Evolutionary conservation across 371 early-diverging fungal genomes (phyloP), one percentile per base, ranked within the genome.

Genomic region (Conidiobolus incongruus): DNA sequence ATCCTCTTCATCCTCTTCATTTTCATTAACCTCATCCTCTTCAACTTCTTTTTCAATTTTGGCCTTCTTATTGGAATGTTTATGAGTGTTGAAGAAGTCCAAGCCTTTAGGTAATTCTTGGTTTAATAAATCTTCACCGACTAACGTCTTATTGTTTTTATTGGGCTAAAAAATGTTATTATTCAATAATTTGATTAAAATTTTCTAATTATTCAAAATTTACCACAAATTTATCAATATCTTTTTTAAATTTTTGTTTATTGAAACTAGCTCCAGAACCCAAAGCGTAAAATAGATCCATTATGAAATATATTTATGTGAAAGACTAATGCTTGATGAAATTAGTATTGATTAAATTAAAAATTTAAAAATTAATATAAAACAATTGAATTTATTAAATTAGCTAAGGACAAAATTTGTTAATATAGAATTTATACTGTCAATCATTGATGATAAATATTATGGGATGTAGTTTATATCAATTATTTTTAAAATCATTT

Each of bases 241-340:
- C 90, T 4, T 68, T 58, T 30, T 63, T 57, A 52, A 84, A 87
- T 8, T 78, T 70, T 38, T 63, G 62, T 49, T 75, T 78, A 60
- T 90, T 71, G 44, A 90, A 87, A 45, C 61, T 72, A 2, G 85
- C 81, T 16, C 86, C 86, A n/a, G 75, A 68, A 17, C 83, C 78
- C 37, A 90, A 62, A 37, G 75, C 56, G 29, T 67, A 64, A 63
- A 90, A 86, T 42, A 84, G 55, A 60, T 86, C 85, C 77, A 76
- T 75, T 35, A 11, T 52, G 16, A 19, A 38, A 13, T 16, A 5
- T 29, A 13, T 13, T 35, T 35, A 16, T n/a, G n/a, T n/a, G n/a
- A n/a, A n/a, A n/a, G n/a, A n/a, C n/a, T n/a, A n/a, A n/a, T n/a
- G n/a, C n/a, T n/a, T n/a, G n/a, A n/a, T n/a, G n/a, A n/a, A n/a